phyloP scores from a whole-genome alignment of 805 yeast species.

The Komagataella mondaviorum region DNA sequence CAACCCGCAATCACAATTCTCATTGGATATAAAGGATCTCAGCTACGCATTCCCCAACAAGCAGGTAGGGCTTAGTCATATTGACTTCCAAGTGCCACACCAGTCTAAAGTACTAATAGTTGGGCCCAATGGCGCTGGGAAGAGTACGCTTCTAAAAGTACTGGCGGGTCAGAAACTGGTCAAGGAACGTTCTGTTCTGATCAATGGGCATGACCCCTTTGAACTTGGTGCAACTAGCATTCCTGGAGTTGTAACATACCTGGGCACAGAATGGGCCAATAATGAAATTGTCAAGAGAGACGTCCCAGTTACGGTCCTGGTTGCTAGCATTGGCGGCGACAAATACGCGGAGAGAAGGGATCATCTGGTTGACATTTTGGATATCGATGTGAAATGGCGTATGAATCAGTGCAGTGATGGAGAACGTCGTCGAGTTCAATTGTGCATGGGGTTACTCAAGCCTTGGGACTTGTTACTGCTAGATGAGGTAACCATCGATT shows the following conservation, averaged over 20 bases:
- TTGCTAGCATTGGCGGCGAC: conserved; percentile 76
- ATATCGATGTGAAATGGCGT: conserved; percentile 80
- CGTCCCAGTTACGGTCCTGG: conserved; percentile 69
- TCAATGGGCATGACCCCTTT: conserved; percentile 88
- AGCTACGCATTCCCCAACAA: conserved; percentile 55
- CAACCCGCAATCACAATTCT: conserved; percentile 12
- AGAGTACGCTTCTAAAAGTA: conserved; percentile 73
- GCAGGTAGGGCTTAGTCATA: conserved; percentile 53
- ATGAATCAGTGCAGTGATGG: conserved; percentile 92
- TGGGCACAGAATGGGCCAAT: conserved; percentile 97
- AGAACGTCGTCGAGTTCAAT: conserved; percentile 86
- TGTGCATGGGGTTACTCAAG: conserved; percentile 82
- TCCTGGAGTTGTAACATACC: conserved; percentile 37
- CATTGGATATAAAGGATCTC: conserved; percentile 45
- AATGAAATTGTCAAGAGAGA: conserved; percentile 85
- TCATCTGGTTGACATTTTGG: conserved; percentile 59
- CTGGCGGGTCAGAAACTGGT: conserved; percentile 88
- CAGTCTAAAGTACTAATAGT: conserved; percentile 66
- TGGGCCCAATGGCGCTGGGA: conserved; percentile 98
- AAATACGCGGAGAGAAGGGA: conserved; percentile 63
- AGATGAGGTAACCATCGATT: conserved; percentile 94
- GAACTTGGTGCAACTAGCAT: conserved; percentile 7
- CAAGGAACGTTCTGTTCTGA: conserved; percentile 48
- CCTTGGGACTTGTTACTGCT: conserved; percentile 84
- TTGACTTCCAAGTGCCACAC: conserved; percentile 50